Evolutionary conservation across 768 basidiomycete genomes (phyloP).

Genomic region (Termitomyces sp.): DNA sequence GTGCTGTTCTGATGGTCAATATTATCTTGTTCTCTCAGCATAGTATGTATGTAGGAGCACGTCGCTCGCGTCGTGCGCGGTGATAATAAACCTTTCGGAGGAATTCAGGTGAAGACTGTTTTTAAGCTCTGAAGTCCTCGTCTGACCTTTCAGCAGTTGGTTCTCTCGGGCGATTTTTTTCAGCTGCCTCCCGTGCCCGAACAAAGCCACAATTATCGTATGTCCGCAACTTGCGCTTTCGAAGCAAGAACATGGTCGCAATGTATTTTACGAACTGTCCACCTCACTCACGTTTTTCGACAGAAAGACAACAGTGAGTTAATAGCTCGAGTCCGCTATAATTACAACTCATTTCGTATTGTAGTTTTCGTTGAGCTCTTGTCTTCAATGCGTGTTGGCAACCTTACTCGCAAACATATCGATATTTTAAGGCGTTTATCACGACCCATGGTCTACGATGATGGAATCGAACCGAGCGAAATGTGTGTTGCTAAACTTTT

Average conservation of each 20-base stretch:
- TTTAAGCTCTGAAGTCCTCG: background rate
- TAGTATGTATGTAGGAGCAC: conserved; percentile 26
- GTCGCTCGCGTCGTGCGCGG: conserved; percentile 37
- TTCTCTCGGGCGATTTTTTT: conserved; percentile 77
- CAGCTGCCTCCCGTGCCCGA: conserved; percentile 71
- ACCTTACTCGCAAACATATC: conserved; percentile 49
- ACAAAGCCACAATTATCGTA: conserved; percentile 27
- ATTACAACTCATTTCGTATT: background rate
- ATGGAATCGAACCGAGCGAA: conserved; percentile 77
- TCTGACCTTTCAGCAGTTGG: conserved; percentile 35
- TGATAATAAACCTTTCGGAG: conserved; percentile 50
- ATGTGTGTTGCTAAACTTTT: conserved; percentile 39
- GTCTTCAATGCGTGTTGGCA: conserved; percentile 81
- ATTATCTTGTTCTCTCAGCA: conserved; percentile 18
- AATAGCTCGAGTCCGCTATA: background rate
- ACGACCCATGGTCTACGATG: conserved; percentile 54
- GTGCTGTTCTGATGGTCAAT: conserved; percentile 14
- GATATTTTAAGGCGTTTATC: conserved; percentile 46
- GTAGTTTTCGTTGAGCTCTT: conserved; percentile 80
- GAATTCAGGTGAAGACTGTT: conserved; percentile 45
- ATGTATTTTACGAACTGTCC: conserved; percentile 41
- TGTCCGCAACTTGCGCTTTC: conserved; percentile 58
- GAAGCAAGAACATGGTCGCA: conserved; percentile 55
- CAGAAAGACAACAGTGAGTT: conserved; percentile 54
- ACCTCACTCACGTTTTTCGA: conserved; percentile 64